These are phyloP conservation scores for Chamaecyparis obtusa DNA, from an alignment of 75 land plant genomes.

Conservation along the genomic window DNA sequence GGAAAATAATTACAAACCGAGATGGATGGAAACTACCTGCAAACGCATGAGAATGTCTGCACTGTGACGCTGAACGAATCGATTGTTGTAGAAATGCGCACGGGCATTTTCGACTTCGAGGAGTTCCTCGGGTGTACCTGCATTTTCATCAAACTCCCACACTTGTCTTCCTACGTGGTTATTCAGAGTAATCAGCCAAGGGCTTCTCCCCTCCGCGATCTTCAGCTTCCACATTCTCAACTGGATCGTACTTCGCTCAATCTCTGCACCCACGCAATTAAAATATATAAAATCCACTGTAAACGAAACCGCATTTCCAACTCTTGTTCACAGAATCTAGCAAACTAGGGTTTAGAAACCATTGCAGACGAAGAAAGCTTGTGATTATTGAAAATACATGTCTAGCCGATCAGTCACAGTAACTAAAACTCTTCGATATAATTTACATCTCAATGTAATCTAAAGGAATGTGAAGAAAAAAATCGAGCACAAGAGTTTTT, in stretches of 20 bases:
- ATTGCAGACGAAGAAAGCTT: neutral
- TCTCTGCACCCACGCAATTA: neutral
- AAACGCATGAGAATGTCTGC: constrained; percentile 71
- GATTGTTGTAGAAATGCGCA: constrained; percentile 29
- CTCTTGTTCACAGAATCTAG: neutral
- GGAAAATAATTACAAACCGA: neutral
- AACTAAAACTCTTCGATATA: neutral
- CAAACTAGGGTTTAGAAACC: neutral
- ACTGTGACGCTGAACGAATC: constrained; percentile 62
- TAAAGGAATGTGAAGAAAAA: no score
- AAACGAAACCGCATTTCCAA: no score
- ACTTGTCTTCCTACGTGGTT: constrained; percentile 61
- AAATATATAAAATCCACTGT: neutral
- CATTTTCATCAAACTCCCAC: constrained; percentile 74
- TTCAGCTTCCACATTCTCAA: constrained; percentile 84
- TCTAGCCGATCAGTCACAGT: neutral
- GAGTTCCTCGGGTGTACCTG: constrained; percentile 55
- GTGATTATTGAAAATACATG: neutral
- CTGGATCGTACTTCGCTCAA: constrained; percentile 7
- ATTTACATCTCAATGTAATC: no score
- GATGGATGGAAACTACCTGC: constrained; percentile 49
- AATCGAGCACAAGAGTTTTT: no score
- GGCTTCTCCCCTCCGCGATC: constrained; percentile 52
- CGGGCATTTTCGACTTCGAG: constrained; percentile 56
- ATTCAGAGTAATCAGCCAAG: constrained; percentile 62